Conservation (phyloP, 1,284 basidiomycete genomes). For the Exobasidium cylindrosporum region DNA sequence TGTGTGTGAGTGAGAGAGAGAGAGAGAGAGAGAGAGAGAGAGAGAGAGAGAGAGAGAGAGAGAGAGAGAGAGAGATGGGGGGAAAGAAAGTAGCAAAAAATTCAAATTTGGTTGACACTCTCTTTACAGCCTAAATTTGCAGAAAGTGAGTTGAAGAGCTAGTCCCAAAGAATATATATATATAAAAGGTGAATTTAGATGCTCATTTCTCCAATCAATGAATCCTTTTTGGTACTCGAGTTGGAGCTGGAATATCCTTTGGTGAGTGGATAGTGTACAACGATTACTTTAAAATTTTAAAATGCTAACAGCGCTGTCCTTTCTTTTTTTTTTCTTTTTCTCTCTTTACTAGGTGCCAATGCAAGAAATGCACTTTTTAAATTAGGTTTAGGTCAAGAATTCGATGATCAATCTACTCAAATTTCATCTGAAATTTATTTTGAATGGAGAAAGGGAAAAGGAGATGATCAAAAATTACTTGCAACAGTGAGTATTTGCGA, state of each 20-base stretch:
- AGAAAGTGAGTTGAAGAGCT: neutral
- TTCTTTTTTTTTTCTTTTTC: neutral
- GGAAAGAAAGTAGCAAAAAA: too few species aligned
- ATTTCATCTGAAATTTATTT: constrained; percentile 32
- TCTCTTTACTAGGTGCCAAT: neutral
- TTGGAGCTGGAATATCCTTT: constrained; percentile 31
- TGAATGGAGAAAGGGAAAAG: constrained; percentile 30
- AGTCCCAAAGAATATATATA: too few species aligned
- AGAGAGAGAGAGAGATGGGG: too few species aligned
- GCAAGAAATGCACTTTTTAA: constrained; percentile 23
- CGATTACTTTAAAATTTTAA: too few species aligned
- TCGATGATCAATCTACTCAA: constrained; percentile 23
- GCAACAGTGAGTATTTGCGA: constrained; percentile 14
- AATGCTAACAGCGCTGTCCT: too few species aligned
- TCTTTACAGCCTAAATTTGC: neutral
- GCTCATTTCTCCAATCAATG: too few species aligned
- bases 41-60: too few species aligned
- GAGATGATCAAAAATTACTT: constrained; percentile 21
- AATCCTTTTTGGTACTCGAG: too few species aligned
- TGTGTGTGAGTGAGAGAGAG: too few species aligned
- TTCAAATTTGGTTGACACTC: neutral
- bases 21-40: too few species aligned
- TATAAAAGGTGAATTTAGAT: too few species aligned
- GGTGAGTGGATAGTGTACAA: constrained; percentile 10
- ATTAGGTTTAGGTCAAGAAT: constrained; percentile 24